These are phyloP conservation scores for Zelonia costaricensis DNA, from an alignment of 208 protist genomes.

Conservation along the genomic window DNA sequence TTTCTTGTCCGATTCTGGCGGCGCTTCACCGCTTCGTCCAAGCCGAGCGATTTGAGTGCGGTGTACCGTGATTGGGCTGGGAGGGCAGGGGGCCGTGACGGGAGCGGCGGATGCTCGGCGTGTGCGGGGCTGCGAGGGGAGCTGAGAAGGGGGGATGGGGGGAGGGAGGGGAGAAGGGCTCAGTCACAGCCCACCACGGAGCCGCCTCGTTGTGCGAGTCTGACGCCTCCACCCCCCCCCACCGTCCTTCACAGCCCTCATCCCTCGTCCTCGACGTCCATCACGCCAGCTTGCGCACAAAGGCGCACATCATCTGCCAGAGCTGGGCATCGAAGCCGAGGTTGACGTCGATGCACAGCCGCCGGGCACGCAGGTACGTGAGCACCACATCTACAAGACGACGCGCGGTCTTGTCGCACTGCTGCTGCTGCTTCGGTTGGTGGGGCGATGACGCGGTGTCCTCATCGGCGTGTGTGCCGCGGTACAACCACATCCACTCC, in stretches of 20 bases:
- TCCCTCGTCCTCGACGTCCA: not conserved
- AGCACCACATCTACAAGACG: conserved; percentile 23
- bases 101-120: no score
- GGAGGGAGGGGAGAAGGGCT: no score
- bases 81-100: no score
- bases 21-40: no score
- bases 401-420: conserved; percentile 1
- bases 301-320: conserved; percentile 10
- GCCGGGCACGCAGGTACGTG: conserved; percentile 20
- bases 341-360: conserved; percentile 28
- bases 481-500: conserved; percentile 39
- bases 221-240: no score
- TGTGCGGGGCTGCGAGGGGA: no score
- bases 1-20: no score
- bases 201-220: not conserved
- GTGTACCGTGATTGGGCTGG: no score
- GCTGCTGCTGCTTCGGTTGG: not conserved
- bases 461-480: not conserved
- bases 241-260: not conserved
- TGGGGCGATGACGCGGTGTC: not conserved
- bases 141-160: no score
- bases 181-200: no score
- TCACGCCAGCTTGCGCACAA: conserved; percentile 1
- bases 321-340: conserved; percentile 30
- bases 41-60: no score